Conservation (phyloP, 306 rosid genomes). For the Quercus robur region DNA sequence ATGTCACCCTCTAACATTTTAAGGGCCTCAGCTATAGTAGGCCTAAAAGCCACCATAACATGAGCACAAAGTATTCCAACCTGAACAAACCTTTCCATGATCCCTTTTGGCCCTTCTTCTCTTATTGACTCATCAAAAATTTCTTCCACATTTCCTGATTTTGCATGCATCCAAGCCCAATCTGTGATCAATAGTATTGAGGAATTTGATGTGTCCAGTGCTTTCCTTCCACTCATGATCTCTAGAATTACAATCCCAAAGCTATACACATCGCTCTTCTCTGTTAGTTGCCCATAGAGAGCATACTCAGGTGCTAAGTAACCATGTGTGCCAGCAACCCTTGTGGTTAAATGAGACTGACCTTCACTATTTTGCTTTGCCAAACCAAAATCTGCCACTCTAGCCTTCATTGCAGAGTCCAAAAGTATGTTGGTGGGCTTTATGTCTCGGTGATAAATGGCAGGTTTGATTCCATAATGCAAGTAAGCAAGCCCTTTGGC, state of each 20-base stretch:
- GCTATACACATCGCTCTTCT: conserved; percentile 77
- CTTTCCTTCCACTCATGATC: conserved; percentile 76
- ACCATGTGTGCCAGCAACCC: conserved; percentile 82
- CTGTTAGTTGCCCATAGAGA: conserved; percentile 69
- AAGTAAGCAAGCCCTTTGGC: conserved; percentile 79
- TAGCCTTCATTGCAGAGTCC: conserved; percentile 65
- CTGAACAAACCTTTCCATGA: conserved; percentile 73
- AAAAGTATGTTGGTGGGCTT: conserved; percentile 72
- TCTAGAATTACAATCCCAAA: conserved; percentile 81
- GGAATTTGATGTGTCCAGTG: conserved; percentile 47
- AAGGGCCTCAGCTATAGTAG: conserved; percentile 72
- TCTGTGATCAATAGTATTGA: conserved; percentile 56
- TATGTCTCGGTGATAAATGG: conserved; percentile 77
- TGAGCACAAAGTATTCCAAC: conserved; percentile 90
- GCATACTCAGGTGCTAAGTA: conserved; percentile 87
- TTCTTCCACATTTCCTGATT: conserved; percentile 49
- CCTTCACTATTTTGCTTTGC: conserved; percentile 65
- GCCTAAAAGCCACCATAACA: conserved; percentile 84
- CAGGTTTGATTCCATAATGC: conserved; percentile 72
- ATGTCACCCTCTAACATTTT: conserved; percentile 86
- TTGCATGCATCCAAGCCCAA: conserved; percentile 76
- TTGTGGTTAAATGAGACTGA: conserved; percentile 70
- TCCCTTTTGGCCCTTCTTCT: conserved; percentile 53
- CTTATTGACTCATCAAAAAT: conserved; percentile 44
- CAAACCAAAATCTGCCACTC: conserved; percentile 70